phyloP scores from a whole-genome alignment of 805 yeast species.

The Dipodascus albidus region DNA sequence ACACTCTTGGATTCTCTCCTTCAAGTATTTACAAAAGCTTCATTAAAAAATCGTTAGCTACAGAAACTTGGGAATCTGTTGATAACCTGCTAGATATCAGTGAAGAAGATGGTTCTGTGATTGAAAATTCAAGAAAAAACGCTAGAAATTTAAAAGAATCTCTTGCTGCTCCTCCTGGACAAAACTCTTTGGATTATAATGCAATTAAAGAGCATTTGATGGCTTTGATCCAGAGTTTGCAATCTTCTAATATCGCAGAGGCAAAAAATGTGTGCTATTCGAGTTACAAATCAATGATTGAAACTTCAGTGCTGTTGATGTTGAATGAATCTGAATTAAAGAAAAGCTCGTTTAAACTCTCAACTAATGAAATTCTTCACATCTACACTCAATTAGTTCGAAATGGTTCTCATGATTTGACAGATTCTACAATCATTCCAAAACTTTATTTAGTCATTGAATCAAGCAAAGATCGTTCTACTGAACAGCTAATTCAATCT shows the following conservation, averaged over 20 bases:
- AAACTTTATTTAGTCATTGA: background rate
- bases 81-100: background rate
- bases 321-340: background rate
- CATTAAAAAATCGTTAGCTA: background rate
- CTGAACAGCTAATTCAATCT: background rate
- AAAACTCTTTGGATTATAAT: background rate
- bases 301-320: background rate
- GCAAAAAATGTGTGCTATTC: background rate
- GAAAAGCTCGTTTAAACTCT: background rate
- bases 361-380: background rate
- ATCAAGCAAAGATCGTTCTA: background rate
- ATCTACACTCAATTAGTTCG: background rate
- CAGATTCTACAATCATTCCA: background rate
- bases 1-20: background rate
- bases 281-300: background rate
- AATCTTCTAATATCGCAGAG: background rate
- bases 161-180: background rate
- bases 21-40: background rate
- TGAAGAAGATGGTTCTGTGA: background rate
- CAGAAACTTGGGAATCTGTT: background rate
- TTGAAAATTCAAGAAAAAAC: background rate
- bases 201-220: background rate
- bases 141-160: background rate
- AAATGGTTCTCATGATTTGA: background rate
- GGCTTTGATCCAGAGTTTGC: background rate